phyloP scores from a whole-genome alignment of 192 early-diverging fungal genomes.

The Podila minutissima region DNA sequence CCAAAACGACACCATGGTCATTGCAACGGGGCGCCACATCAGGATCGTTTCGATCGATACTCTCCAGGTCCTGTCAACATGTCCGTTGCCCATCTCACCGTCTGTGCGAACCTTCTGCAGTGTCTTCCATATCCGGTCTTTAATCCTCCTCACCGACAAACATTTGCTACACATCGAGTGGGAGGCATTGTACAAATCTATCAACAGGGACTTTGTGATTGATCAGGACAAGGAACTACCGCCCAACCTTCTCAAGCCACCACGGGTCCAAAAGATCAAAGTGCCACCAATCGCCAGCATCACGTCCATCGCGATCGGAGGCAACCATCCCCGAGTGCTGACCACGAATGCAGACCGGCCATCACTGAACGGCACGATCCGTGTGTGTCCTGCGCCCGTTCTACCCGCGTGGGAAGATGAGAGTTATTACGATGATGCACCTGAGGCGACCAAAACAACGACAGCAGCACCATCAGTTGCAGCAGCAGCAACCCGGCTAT shows the following conservation, averaged over 20 bases:
- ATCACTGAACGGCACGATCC: slow-evolving; percentile 32
- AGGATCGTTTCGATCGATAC: slow-evolving; percentile 38
- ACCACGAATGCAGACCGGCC: slow-evolving; percentile 44
- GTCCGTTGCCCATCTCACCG: slow-evolving; percentile 11
- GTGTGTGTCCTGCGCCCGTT: slow-evolving; percentile 28
- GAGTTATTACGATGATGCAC: not conserved
- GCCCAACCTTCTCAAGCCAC: slow-evolving; percentile 27
- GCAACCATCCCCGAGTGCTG: slow-evolving; percentile 37
- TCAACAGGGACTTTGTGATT: slow-evolving; percentile 12
- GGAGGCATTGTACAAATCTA: slow-evolving; percentile 32
- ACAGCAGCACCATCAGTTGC: not conserved
- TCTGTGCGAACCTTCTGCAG: slow-evolving; percentile 19
- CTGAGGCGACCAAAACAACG: not conserved
- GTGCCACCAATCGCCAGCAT: slow-evolving; percentile 40
- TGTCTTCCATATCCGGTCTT: slow-evolving; percentile 43
- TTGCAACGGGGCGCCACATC: slow-evolving; percentile 26
- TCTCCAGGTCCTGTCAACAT: slow-evolving; percentile 12
- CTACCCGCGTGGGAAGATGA: too few species aligned
- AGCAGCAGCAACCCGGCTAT: not conserved
- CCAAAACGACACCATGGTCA: slow-evolving; percentile 37
- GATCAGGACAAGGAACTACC: slow-evolving; percentile 33
- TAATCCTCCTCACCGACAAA: slow-evolving; percentile 36
- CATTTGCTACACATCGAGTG: slow-evolving; percentile 40
- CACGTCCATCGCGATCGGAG: slow-evolving; percentile 45
- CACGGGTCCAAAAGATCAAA: slow-evolving; percentile 26